Percentiles rank a stretch among this genome's conserved stretches.
phyloP scores from a whole-genome alignment of 1,139 yeast species.

The Yamadazyma atlantica region DNA sequence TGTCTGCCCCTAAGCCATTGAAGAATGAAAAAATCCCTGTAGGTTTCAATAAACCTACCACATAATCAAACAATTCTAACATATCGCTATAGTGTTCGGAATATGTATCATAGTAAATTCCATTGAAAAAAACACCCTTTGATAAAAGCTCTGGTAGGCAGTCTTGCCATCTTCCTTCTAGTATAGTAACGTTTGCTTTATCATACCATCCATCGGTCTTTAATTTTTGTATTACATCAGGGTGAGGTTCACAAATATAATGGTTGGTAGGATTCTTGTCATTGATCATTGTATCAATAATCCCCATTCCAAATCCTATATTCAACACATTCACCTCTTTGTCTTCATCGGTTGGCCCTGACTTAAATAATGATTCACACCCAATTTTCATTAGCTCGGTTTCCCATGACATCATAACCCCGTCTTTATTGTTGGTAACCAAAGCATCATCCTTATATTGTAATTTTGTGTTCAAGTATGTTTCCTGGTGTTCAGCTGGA shows the following conservation, averaged over 20 bases:
- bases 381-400: slow-evolving; percentile 77
- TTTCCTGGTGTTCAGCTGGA: slow-evolving; percentile 63
- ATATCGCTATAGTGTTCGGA: slow-evolving; percentile 85
- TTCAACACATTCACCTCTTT: slow-evolving; percentile 57
- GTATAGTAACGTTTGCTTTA: slow-evolving; percentile 64
- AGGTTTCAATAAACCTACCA: slow-evolving; percentile 81
- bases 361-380: slow-evolving; percentile 61
- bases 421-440: slow-evolving; percentile 75
- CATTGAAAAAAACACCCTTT: slow-evolving; percentile 76
- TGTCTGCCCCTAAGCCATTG: slow-evolving; percentile 95
- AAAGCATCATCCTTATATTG: slow-evolving; percentile 72
- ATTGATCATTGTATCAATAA: slow-evolving; percentile 79
- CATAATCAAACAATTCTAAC: slow-evolving; percentile 77
- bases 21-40: slow-evolving; percentile 84
- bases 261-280: slow-evolving; percentile 60
- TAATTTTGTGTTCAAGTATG: slow-evolving; percentile 66
- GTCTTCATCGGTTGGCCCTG: slow-evolving; percentile 21
- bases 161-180: slow-evolving; percentile 93
- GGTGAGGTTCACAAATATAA: slow-evolving; percentile 93
- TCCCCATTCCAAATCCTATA: slow-evolving; percentile 97
- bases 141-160: slow-evolving; percentile 63
- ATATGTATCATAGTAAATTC: slow-evolving; percentile 91
- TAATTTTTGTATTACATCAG: slow-evolving; percentile 76
- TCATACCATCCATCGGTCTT: slow-evolving; percentile 82
- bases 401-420: slow-evolving; percentile 99